Base-by-base conservation (phyloP, 2,329 filamentous ascomycete species). In the Microdochium nivale region DNA sequence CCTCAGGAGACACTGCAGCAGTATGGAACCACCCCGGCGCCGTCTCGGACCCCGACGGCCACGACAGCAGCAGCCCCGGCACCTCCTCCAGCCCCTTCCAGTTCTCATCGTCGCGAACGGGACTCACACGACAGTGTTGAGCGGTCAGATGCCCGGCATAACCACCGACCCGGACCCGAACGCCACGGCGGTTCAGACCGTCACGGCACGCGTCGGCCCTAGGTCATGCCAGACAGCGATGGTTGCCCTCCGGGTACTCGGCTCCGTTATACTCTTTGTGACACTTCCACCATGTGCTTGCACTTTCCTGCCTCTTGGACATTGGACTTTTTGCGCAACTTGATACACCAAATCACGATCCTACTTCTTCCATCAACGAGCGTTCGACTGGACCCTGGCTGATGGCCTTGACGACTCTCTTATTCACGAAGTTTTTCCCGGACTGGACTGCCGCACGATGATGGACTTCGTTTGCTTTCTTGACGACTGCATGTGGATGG, bases 1-100 rank as follows among this genome's bases (percentile, higher is more conserved):
- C 40, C 40, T 24, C 40, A 44, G 40, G 40, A 44, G 14, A n/a
- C n/a, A n/a, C 9, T 19, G 3, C 40, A 44, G 67, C 75, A 77
- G 70, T 80, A 78, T 75, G 76, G 77, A 55, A 69, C 70, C 57
- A 60, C 70, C 63, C 71, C 72, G 58, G 61, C 62, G 53, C 68
- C 66, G 54, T 56, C 60, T 44, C 62, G 62, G 56, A 54, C 50
- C 47, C 55, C 64, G 54, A 55, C 40, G 40, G 21, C 61, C 40
- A 52, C 63, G 49, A 49, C 62, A 52, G 50, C 60, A 48, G 64
- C 49, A 63, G 53, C 62, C 58, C 65, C 65, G 60, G 55, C 59
- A 47, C 54, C 59, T 57, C 59, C 51, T 59, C 65, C 63, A 62
- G 62, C 62, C 61, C 51, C 62, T 27, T 57, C 62, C 21, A 44